Conservation (phyloP, 495 filamentous ascomycete genomes). For the Penicillium turbatum region DNA sequence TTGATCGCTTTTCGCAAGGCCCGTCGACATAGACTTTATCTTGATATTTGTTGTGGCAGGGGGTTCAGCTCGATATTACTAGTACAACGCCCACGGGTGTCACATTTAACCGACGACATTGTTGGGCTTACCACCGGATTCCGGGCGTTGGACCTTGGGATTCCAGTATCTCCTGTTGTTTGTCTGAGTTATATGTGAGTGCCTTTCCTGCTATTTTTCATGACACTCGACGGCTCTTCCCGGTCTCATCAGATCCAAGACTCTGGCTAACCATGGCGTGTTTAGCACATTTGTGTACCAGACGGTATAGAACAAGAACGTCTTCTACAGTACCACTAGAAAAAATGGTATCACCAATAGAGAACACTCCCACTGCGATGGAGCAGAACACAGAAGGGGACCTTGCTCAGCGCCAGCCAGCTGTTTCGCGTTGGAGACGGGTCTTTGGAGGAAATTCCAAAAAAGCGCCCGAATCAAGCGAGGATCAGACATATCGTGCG, state of each 20-base stretch:
- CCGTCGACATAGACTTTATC: not conserved
- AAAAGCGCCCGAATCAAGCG: not conserved
- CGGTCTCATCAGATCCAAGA: not conserved
- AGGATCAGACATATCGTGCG: slow-evolving; percentile 30
- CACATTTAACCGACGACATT: not conserved
- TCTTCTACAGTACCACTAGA: not conserved
- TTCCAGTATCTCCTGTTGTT: not conserved
- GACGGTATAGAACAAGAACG: not conserved
- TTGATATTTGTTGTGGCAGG: not conserved
- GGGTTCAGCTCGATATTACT: not conserved
- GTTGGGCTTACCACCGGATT: not conserved
- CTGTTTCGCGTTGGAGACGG: slow-evolving; percentile 18
- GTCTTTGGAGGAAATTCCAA: slow-evolving; percentile 14
- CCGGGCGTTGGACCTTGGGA: not conserved
- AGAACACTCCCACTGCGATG: not conserved
- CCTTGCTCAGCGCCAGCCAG: not conserved
- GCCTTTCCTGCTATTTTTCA: not conserved
- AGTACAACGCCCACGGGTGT: not conserved
- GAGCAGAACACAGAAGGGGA: not conserved
- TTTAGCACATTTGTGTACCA: not conserved
- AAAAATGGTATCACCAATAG: slow-evolving; percentile 7
- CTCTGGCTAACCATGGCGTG: not conserved
- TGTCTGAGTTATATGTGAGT: slow-evolving; percentile 9
- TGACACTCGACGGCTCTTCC: not conserved
- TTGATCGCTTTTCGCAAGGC: slow-evolving; percentile 11